A percentile compares a stretch with the other conserved stretches of the same genome.
phyloP scores from a whole-genome alignment of 768 basidiomycete genomes.

The Suillus clintonianus region DNA sequence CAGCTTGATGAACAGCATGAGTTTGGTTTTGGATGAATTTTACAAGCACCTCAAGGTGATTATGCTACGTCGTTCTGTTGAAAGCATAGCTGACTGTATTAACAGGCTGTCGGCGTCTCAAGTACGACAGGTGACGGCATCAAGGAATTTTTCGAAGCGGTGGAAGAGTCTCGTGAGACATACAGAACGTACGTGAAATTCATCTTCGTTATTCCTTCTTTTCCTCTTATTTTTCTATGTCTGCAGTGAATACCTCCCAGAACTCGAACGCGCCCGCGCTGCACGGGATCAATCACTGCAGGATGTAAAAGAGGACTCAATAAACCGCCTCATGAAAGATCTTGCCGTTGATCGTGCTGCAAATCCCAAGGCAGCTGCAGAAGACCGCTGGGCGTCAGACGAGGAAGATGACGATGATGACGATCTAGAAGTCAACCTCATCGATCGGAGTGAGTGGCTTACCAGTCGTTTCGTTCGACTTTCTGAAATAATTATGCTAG shows the following conservation, averaged over 20 bases:
- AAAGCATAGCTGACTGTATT: not conserved
- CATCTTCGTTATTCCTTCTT: not conserved
- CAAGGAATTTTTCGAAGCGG: slow-evolving; percentile 87
- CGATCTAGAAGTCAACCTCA: slow-evolving; percentile 55
- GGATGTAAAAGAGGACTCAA: slow-evolving; percentile 71
- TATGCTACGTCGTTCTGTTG: not conserved
- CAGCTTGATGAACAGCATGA: slow-evolving; percentile 99
- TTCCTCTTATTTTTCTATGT: not conserved
- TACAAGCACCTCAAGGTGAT: slow-evolving; percentile 92
- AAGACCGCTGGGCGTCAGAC: slow-evolving; percentile 65
- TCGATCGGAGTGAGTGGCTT: slow-evolving; percentile 65
- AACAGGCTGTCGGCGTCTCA: slow-evolving; percentile 91
- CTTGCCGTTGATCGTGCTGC: slow-evolving; percentile 69
- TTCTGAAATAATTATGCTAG: slow-evolving; percentile 37
- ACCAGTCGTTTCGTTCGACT: slow-evolving; percentile 4
- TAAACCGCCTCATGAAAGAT: slow-evolving; percentile 78
- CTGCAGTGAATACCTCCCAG: slow-evolving; percentile 86
- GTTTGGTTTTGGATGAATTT: slow-evolving; percentile 95
- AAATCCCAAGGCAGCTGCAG: slow-evolving; percentile 56
- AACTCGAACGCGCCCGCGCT: slow-evolving; percentile 71
- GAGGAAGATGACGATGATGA: slow-evolving; percentile 57
- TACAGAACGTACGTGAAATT: slow-evolving; percentile 82
- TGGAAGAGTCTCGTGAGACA: slow-evolving; percentile 83
- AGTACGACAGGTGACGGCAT: slow-evolving; percentile 96
- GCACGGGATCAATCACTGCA: slow-evolving; percentile 64